These are phyloP conservation scores for Trametes gibbosa DNA, from an alignment of 768 basidiomycete genomes.

Conservation along the genomic window DNA sequence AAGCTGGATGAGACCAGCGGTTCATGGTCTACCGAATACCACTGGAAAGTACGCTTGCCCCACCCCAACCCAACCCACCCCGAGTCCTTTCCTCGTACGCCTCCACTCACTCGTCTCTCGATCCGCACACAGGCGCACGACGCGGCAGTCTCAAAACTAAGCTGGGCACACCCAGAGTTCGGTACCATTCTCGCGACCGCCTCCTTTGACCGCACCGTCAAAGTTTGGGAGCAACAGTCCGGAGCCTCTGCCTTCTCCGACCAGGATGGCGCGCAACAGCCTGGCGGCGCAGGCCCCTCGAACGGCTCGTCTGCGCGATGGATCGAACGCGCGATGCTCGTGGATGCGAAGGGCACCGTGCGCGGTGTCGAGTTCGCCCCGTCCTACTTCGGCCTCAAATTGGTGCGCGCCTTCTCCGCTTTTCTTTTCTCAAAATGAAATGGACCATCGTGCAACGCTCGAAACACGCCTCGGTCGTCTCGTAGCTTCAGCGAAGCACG, in stretches of 20 bases:
- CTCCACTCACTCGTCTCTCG: neutral
- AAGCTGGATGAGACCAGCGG: conserved; percentile 68
- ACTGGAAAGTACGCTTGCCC: conserved; percentile 74
- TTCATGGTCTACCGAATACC: conserved; percentile 76
- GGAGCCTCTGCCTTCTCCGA: too few relatives aligned
- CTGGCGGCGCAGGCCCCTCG: conserved; percentile 19
- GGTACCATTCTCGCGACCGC: conserved; percentile 83
- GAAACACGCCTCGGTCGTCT: neutral
- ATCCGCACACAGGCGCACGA: conserved; percentile 75
- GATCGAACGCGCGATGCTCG: conserved; percentile 70
- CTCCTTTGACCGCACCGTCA: conserved; percentile 88
- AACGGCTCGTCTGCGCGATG: conserved; percentile 46
- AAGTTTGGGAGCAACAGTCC: conserved; percentile 78
- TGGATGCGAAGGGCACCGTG: conserved; percentile 85
- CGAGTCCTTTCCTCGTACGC: neutral
- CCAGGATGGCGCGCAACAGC: conserved; percentile 11
- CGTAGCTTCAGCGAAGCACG: too few relatives aligned
- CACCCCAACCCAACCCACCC: neutral
- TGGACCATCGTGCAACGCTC: neutral
- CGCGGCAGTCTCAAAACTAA: conserved; percentile 77
- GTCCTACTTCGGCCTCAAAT: conserved; percentile 81
- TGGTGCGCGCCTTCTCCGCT: conserved; percentile 48
- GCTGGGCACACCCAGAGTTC: conserved; percentile 93
- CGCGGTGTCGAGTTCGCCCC: conserved; percentile 86
- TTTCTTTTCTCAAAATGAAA: neutral